These are phyloP conservation scores for Sporothrix dimorphospora DNA, from an alignment of 2,329 filamentous ascomycete genomes.

Conservation along the genomic window DNA sequence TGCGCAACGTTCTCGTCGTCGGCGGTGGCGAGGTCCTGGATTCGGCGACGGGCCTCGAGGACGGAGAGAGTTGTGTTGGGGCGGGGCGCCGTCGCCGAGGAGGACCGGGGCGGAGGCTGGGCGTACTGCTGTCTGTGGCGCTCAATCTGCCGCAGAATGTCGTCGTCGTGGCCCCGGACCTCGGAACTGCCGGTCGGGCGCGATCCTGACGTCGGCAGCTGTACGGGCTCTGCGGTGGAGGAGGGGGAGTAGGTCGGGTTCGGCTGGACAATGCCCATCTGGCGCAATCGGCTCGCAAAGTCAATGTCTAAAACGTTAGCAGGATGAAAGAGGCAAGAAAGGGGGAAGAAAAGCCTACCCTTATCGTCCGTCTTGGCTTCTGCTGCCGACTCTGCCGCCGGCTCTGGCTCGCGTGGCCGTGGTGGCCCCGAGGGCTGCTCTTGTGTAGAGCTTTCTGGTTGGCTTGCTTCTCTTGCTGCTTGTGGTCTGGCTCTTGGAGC, in stretches of 20 bases:
- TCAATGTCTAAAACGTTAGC: slow-evolving; percentile 40
- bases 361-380: slow-evolving; percentile 20
- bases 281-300: slow-evolving; percentile 55
- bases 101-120: slow-evolving; percentile 29
- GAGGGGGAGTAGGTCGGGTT: slow-evolving; percentile 58
- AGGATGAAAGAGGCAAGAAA: slow-evolving; percentile 37
- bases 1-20: slow-evolving; percentile 40
- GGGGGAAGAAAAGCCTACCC: neutral
- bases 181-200: slow-evolving; percentile 3
- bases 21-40: slow-evolving; percentile 49
- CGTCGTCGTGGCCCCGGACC: slow-evolving; percentile 26
- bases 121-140: slow-evolving; percentile 25
- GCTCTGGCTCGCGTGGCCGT: slow-evolving; percentile 27
- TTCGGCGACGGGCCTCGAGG: slow-evolving; percentile 51
- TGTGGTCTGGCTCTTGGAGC: neutral
- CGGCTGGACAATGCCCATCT: slow-evolving; percentile 60
- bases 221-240: slow-evolving; percentile 45
- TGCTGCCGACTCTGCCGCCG: slow-evolving; percentile 19
- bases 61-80: slow-evolving; percentile 53
- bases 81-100: slow-evolving; percentile 37
- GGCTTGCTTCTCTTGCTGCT: slow-evolving; percentile 32
- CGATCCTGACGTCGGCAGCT: neutral
- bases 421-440: neutral
- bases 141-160: slow-evolving; percentile 32
- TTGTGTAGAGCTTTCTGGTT: slow-evolving; percentile 28